Conservation (phyloP, 768 basidiomycete genomes). For the Psilocybe tampanensis region DNA sequence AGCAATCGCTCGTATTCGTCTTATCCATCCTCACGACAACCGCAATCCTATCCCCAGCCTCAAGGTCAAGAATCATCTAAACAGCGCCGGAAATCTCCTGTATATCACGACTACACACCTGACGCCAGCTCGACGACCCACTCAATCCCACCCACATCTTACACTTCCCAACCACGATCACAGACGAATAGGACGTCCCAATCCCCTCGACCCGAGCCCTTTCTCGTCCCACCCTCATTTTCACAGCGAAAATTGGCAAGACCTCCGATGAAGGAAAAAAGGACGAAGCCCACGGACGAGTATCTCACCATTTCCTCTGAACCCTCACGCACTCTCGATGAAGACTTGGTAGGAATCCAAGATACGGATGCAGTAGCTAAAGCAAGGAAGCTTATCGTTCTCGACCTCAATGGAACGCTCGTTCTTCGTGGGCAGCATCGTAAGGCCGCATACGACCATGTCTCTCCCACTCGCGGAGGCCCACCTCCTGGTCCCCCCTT, state of each 20-base stretch:
- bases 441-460: constrained; percentile 6
- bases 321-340: neutral
- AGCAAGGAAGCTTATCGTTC: constrained; percentile 65
- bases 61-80: no score
- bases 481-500: neutral
- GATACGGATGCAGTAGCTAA: constrained; percentile 24
- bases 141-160: no score
- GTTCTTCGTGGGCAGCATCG: constrained; percentile 56
- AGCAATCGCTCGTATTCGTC: no score
- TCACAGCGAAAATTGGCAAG: neutral
- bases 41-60: no score
- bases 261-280: constrained; percentile 9
- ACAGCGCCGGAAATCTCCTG: no score
- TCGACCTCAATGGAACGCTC: constrained; percentile 79
- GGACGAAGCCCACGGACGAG: constrained; percentile 27
- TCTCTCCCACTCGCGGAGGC: neutral
- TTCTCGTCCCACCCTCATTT: neutral
- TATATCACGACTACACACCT: no score
- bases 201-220: neutral
- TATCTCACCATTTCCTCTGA: constrained; percentile 26
- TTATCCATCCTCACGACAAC: no score
- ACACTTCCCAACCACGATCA: no score
- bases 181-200: neutral
- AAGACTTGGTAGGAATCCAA: constrained; percentile 30
- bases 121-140: no score